Evolutionary conservation across 2,329 filamentous ascomycete genomes (phyloP).

Genomic region (Ophiostoma piceae): DNA sequence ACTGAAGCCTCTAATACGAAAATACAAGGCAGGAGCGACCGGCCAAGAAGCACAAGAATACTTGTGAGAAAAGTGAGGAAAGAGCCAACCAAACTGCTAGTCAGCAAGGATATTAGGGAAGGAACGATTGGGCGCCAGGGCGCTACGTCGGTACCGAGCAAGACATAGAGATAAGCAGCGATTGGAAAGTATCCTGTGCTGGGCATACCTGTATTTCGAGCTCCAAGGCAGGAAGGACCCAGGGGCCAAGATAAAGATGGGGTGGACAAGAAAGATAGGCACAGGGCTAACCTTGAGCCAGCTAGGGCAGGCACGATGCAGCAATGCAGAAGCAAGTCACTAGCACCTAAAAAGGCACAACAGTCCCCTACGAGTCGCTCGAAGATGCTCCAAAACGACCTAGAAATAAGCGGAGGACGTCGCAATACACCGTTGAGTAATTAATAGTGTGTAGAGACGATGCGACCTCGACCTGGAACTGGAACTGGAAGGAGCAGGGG

Average conservation of each 20-base stretch:
- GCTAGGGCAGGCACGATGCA: slow-evolving; percentile 6
- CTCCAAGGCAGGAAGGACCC: slow-evolving; percentile 7
- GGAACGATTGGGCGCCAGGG: slow-evolving; percentile 15
- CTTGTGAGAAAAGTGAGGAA: too few relatives aligned
- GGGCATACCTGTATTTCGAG: background rate
- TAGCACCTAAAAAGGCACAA: background rate
- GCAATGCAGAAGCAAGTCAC: background rate
- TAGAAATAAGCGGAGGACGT: background rate
- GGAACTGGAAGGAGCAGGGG: slow-evolving; percentile 6
- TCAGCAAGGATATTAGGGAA: slow-evolving; percentile 8
- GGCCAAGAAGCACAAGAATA: background rate
- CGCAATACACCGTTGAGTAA: background rate
- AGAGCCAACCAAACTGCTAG: background rate
- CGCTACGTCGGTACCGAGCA: background rate
- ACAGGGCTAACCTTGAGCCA: background rate
- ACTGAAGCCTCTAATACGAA: background rate
- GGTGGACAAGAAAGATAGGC: slow-evolving; percentile 1
- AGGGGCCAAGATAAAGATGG: slow-evolving; percentile 5
- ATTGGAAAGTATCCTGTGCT: background rate
- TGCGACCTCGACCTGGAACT: background rate
- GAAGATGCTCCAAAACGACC: background rate
- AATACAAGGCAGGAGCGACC: background rate
- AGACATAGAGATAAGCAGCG: background rate
- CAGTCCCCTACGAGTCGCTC: background rate
- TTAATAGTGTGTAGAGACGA: slow-evolving; percentile 1